Conservation (phyloP, 202 grass and related monocot genomes). For the Bolboschoenoplectus hybrid region DNA sequence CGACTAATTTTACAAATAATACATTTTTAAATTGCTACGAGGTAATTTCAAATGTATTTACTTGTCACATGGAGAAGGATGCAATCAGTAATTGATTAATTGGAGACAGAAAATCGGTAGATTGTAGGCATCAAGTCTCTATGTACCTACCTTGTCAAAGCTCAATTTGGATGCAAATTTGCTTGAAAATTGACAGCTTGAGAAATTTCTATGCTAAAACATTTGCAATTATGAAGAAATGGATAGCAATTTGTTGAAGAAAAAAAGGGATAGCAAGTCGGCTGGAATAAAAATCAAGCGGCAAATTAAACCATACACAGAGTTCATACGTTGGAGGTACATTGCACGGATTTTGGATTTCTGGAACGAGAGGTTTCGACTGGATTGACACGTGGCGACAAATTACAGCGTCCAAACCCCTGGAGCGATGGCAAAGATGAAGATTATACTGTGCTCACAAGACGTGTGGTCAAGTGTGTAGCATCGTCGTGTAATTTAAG, state of each 20-base stretch:
- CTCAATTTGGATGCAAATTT: slow-evolving; percentile 9
- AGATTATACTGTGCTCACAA: too few relatives aligned
- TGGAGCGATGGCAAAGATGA: too few relatives aligned
- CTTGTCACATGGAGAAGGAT: neutral
- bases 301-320: neutral
- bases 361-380: too few relatives aligned
- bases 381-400: neutral
- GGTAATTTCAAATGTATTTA: neutral
- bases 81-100: neutral
- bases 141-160: neutral
- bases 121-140: neutral
- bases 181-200: neutral
- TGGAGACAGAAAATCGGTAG: neutral
- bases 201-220: neutral
- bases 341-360: too few relatives aligned
- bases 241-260: neutral
- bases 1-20: too few relatives aligned
- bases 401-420: too few relatives aligned
- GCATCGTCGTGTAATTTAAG: neutral
- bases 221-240: neutral
- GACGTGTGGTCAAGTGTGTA: neutral
- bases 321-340: too few relatives aligned
- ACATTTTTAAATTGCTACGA: too few relatives aligned
- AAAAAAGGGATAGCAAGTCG: neutral
- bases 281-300: neutral